Percentiles rank a stretch among this genome's conserved stretches.
Evolutionary conservation across 176 grass and related monocot genomes (phyloP).

Genomic region (Zizania latifolia): DNA sequence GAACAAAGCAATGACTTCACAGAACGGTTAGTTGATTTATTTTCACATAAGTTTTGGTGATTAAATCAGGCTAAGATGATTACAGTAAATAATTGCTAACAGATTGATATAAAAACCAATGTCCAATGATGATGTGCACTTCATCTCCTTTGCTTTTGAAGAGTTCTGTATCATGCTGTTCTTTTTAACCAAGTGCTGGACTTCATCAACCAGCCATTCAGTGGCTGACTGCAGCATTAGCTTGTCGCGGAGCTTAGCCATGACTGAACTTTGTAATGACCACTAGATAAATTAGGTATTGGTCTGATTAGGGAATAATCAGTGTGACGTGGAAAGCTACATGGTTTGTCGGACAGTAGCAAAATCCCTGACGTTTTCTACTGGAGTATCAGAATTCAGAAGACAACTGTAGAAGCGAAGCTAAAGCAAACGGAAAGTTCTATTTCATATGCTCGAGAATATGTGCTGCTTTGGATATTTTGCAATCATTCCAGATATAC

Average conservation of each 20-base stretch:
- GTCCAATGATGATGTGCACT: neutral
- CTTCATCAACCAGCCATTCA: neutral
- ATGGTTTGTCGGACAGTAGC: neutral
- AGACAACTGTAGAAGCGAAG: neutral
- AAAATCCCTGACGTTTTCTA: neutral
- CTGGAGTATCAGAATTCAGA: neutral
- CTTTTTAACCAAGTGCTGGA: neutral
- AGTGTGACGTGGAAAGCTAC: conserved; percentile 19
- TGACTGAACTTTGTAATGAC: neutral
- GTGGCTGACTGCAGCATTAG: neutral
- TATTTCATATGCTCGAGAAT: neutral
- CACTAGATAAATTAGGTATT: conserved; percentile 1
- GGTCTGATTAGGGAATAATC: conserved; percentile 4
- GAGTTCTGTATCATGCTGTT: neutral
- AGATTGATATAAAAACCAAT: neutral
- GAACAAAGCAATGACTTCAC: too few species aligned
- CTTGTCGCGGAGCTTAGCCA: neutral
- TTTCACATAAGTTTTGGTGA: too few species aligned
- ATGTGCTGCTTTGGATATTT: neutral
- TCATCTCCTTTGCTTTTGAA: neutral
- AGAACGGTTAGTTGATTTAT: too few species aligned
- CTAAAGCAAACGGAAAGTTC: neutral
- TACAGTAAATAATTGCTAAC: too few species aligned
- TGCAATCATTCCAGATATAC: neutral
- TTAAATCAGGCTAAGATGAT: too few species aligned